phyloP scores from a whole-genome alignment of 352 stramenopile species.

The Phytophthora hibernalis region DNA sequence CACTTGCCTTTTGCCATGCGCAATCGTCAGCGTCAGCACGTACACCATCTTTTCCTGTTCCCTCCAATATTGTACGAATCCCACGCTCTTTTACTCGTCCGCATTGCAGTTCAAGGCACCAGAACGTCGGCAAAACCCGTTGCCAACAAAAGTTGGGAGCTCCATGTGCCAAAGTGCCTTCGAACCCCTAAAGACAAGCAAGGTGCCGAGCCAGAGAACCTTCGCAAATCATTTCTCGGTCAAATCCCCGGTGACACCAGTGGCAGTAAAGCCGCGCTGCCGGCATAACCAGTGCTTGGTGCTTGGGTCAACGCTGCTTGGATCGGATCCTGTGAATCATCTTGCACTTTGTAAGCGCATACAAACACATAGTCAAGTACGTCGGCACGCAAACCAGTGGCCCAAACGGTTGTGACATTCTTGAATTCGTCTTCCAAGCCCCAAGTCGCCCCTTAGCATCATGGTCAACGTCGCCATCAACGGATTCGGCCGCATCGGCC shows the following conservation, averaged over 20 bases:
- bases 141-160: background rate
- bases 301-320: constrained; percentile 8
- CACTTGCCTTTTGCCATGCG: constrained; percentile 7
- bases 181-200: constrained; percentile 11
- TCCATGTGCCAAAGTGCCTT: background rate
- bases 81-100: constrained; percentile 12
- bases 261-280: constrained; percentile 27
- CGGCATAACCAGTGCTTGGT: background rate
- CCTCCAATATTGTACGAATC: constrained; percentile 17
- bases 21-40: constrained; percentile 4
- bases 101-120: background rate
- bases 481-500: constrained; percentile 88
- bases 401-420: constrained; percentile 37
- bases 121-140: background rate
- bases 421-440: constrained; percentile 48
- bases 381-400: background rate
- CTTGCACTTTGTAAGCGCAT: constrained; percentile 7
- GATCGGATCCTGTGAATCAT: background rate
- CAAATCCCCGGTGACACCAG: constrained; percentile 16
- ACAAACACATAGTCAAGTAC: background rate
- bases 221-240: background rate
- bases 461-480: constrained; percentile 97
- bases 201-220: constrained; percentile 7
- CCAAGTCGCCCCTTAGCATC: constrained; percentile 36
- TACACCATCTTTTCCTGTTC: background rate